A percentile compares a stretch with the other conserved stretches of the same genome.
Conservation (phyloP, 129 eudicot genomes). For the Helichrysum umbraculigerum region DNA sequence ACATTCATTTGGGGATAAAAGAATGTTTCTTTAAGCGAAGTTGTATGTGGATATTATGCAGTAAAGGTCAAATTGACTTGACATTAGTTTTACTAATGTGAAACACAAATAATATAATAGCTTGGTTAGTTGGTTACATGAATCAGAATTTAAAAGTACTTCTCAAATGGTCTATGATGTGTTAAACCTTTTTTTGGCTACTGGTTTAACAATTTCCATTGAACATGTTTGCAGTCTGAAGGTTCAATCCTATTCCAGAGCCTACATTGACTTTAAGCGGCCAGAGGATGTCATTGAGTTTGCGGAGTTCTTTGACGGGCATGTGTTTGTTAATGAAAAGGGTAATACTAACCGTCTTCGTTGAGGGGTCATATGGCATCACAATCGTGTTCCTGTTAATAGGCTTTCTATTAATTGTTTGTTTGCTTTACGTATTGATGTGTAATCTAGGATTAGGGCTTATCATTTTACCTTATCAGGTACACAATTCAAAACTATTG, state of each 20-base stretch:
- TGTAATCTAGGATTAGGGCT: not conserved
- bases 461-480: constrained; percentile 39
- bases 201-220: constrained; percentile 16
- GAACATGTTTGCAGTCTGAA: constrained; percentile 62
- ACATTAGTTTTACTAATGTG: not conserved
- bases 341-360: constrained; percentile 46
- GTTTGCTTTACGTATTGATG: not conserved
- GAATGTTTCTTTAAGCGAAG: not conserved
- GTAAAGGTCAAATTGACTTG: constrained; percentile 1
- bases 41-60: not conserved
- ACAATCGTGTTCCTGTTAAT: not conserved
- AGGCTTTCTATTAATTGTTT: not conserved
- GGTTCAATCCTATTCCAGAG: constrained; percentile 58
- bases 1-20: not conserved
- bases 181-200: constrained; percentile 9
- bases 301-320: constrained; percentile 88
- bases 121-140: not conserved
- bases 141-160: constrained; percentile 14
- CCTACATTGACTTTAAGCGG: constrained; percentile 72
- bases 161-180: not conserved
- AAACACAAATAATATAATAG: not conserved
- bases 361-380: constrained; percentile 19
- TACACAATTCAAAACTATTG: constrained; percentile 73
- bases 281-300: constrained; percentile 89
- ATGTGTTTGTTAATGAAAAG: constrained; percentile 89